Base-by-base conservation (phyloP, 2,329 filamentous ascomycete genomes). In the Pestalotiopsis sp. region DNA sequence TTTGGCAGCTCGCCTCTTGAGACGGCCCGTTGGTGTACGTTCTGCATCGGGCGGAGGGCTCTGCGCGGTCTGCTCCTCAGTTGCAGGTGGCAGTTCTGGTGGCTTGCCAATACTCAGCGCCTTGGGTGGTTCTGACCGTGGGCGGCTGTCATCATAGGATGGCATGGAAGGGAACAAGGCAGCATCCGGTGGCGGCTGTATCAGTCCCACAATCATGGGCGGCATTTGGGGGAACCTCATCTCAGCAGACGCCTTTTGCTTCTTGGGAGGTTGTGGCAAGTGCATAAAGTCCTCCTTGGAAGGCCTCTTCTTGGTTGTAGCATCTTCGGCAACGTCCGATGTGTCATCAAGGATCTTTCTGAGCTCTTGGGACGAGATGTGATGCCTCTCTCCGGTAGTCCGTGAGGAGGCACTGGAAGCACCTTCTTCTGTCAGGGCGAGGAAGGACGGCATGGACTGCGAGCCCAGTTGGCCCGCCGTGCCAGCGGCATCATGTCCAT, bases 121-220 rank as follows among this genome's bases (percentile, higher is more conserved):
- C 61, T 83, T 81, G 20, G 85, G 74, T 17, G 82, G 75, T 62
- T 82, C 71, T 83, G 80, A 71, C 78, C 75, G 71, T 72, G 81
- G 61, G 25, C 84, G 82, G 68, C 84, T 82, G 70, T 86, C 82
- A 31, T 31, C 27, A 72, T 89, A 89, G 1, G 86, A 85, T 60
- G 80, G 84, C 69, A 91, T 91, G 11, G 89, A 89, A 3, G 89
- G 88, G 71, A 91, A 90, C n/a, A 90, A 80, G 57, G 87, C 85
- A 63, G 64, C 49, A 20, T 89, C 83, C 3, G 87, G 88, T 2
- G 89, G 89, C 2, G 88, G 89, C 72, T 90, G 87, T 72, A 87
- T 85, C 4, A 91, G 81, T 64, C 88, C 89, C 70, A 89, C 90
- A 76, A 91, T 91, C 70, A 91, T 91, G 66, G 89, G 89, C 12